Evolutionary conservation across 1,284 basidiomycete genomes (phyloP).

Genomic region (Pseudozyma tsukubaensis): DNA sequence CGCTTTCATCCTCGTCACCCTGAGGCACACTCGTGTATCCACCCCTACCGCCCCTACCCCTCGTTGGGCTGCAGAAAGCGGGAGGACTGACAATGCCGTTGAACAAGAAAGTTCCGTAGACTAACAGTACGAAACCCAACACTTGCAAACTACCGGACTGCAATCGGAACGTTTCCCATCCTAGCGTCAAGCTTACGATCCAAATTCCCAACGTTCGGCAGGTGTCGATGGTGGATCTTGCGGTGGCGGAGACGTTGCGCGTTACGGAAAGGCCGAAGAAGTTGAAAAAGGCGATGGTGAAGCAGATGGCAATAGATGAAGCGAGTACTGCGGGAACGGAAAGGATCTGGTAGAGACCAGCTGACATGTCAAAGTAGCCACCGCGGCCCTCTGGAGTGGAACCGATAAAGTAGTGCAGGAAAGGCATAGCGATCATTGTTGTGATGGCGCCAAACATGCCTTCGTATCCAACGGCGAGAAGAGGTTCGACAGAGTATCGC

Average conservation of each 20-base stretch:
- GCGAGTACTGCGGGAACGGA: constrained; percentile 81
- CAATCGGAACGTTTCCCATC: constrained; percentile 90
- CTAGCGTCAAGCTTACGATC: constrained; percentile 69
- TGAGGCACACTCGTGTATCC: constrained; percentile 19
- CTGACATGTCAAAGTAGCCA: constrained; percentile 89
- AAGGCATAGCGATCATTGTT: constrained; percentile 79
- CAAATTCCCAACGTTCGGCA: constrained; percentile 92
- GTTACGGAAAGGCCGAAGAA: constrained; percentile 94
- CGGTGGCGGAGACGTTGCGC: constrained; percentile 69
- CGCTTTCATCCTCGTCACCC: constrained; percentile 8
- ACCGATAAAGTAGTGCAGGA: constrained; percentile 74
- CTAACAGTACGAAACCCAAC: constrained; percentile 86
- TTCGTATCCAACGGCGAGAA: constrained; percentile 92
- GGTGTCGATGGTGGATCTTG: constrained; percentile 82
- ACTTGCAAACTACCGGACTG: constrained; percentile 88
- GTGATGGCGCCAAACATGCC: constrained; percentile 89
- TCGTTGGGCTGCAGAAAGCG: constrained; percentile 25
- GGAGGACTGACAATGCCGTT: constrained; percentile 64
- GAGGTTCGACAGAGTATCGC: constrained; percentile 86
- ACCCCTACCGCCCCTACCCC: not conserved
- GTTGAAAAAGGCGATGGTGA: constrained; percentile 89
- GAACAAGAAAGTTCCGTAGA: constrained; percentile 75
- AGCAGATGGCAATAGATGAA: constrained; percentile 76
- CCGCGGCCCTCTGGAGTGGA: constrained; percentile 74
- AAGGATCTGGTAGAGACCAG: constrained; percentile 90